These are phyloP conservation scores for Trypanosomatidae sp. DNA, from an alignment of 208 protist species.

Conservation along the genomic window DNA sequence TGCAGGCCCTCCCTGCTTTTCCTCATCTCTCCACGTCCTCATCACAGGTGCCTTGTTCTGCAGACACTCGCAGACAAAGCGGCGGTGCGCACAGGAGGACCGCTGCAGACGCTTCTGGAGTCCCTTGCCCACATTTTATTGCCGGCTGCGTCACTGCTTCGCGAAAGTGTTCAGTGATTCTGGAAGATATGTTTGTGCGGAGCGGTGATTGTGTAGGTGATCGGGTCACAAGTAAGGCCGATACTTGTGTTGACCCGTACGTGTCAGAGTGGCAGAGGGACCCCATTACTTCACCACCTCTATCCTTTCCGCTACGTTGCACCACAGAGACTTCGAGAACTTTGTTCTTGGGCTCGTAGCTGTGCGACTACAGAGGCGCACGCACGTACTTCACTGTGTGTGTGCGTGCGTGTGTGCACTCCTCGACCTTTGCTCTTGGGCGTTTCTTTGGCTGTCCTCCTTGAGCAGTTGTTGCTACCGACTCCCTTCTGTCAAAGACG, in stretches of 20 bases:
- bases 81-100: neutral
- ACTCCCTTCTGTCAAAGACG: neutral
- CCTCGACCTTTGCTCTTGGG: neutral
- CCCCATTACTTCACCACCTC: neutral
- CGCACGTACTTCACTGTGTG: constrained; percentile 4
- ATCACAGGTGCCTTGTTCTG: neutral
- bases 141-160: neutral
- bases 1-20: neutral
- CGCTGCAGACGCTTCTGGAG: neutral
- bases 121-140: neutral
- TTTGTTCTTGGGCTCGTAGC: neutral
- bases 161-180: neutral
- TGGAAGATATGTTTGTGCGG: neutral
- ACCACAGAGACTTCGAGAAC: neutral
- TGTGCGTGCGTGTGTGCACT: neutral
- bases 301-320: neutral
- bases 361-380: neutral
- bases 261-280: neutral
- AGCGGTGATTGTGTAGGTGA: neutral
- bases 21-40: neutral
- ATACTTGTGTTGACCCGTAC: neutral
- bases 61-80: neutral
- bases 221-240: neutral
- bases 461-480: too few relatives aligned
- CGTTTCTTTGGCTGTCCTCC: neutral